Conservation (phyloP, 257 asterid species). For the Anisodus acutangulus region DNA sequence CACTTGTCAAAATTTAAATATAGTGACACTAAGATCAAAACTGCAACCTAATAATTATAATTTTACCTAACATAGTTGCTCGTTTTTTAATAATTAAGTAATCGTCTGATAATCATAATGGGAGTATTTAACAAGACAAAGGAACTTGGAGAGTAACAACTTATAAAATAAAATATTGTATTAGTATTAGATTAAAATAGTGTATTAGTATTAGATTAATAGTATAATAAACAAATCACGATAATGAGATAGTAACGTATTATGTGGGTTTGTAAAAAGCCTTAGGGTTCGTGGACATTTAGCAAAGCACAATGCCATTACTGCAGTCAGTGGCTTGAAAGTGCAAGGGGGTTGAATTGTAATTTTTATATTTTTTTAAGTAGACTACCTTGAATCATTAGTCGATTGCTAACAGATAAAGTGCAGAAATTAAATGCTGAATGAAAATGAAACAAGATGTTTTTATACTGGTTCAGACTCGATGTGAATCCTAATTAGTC, state of each 20-base stretch:
- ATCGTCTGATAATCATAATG: neutral
- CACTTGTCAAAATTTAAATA: neutral
- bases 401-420: too few relatives aligned
- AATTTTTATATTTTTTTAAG: too few relatives aligned
- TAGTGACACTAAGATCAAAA: conserved; percentile 6
- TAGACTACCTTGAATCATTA: too few relatives aligned
- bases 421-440: too few relatives aligned
- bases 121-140: neutral
- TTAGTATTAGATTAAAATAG: neutral
- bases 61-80: neutral
- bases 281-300: neutral
- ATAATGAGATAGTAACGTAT: neutral
- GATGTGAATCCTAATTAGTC: too few relatives aligned
- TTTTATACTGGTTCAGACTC: too few relatives aligned
- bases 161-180: neutral
- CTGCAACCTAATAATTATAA: neutral
- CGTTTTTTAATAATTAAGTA: neutral
- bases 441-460: too few relatives aligned
- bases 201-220: neutral
- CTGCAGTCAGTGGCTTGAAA: neutral
- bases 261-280: neutral
- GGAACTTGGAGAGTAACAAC: neutral
- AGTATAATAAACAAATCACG: neutral
- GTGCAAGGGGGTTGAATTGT: too few relatives aligned
- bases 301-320: neutral